A percentile compares a stretch with the other conserved stretches of the same genome.
phyloP scores from a whole-genome alignment of 1,284 basidiomycete genomes.

The Ceratobasidium sp. region DNA sequence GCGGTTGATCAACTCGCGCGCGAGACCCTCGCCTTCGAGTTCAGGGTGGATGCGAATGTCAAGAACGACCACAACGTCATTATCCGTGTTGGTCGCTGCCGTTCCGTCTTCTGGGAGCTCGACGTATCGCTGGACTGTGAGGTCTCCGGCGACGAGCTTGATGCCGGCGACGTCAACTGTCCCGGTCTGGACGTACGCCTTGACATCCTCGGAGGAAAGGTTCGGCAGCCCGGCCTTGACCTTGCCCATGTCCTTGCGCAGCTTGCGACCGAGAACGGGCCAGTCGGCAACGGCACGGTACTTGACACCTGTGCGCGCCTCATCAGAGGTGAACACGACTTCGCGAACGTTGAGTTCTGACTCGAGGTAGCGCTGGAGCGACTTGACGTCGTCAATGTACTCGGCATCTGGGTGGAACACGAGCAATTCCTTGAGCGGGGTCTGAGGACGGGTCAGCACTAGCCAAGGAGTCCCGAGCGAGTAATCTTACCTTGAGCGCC shows the following conservation, averaged over 20 bases:
- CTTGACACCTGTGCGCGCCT: constrained; percentile 83
- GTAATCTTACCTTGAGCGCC: constrained; percentile 79
- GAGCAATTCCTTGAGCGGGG: constrained; percentile 90
- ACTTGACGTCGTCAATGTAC: constrained; percentile 87
- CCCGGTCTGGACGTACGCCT: constrained; percentile 76
- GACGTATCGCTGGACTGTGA: constrained; percentile 90
- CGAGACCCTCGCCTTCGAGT: constrained; percentile 85
- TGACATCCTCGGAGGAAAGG: constrained; percentile 84
- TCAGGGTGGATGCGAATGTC: constrained; percentile 89
- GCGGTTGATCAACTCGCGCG: constrained; percentile 90
- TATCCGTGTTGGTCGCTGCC: constrained; percentile 89
- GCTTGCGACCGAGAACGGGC: constrained; percentile 91
- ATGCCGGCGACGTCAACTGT: constrained; percentile 90
- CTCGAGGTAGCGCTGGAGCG: constrained; percentile 87
- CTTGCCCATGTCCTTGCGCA: constrained; percentile 90
- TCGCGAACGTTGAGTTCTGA: constrained; percentile 97
- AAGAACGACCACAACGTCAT: constrained; percentile 91
- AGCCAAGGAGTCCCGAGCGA: background rate
- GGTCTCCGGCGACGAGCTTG: constrained; percentile 85
- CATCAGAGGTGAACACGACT: constrained; percentile 88
- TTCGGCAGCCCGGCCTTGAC: constrained; percentile 89
- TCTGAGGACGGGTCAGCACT: constrained; percentile 55
- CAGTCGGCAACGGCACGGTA: constrained; percentile 96
- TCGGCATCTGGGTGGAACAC: constrained; percentile 90
- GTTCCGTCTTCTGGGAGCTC: constrained; percentile 74